A percentile compares a stretch with the other conserved stretches of the same genome.
These are phyloP conservation scores for Vicia sativa DNA, from an alignment of 306 rosid species.

Conservation along the genomic window DNA sequence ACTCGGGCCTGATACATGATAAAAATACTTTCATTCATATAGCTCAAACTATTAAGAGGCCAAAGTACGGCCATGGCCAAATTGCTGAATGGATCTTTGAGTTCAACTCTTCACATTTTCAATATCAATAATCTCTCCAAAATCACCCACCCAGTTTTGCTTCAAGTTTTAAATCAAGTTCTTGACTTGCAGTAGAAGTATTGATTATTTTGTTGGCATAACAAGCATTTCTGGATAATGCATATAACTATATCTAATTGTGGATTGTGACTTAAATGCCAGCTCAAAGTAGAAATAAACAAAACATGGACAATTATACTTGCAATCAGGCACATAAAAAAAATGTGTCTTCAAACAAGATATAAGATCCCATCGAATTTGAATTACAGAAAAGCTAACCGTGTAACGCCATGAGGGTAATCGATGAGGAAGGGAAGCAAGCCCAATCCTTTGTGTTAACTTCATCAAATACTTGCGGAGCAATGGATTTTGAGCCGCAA, in stretches of 20 bases:
- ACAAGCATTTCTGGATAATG: conserved; percentile 27
- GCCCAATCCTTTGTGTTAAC: conserved; percentile 86
- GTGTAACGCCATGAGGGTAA: conserved; percentile 83
- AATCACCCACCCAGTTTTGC: conserved; percentile 28
- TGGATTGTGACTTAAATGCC: conserved; percentile 18
- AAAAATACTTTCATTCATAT: conserved; percentile 1
- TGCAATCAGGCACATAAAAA: conserved; percentile 24
- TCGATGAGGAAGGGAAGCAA: conserved; percentile 76
- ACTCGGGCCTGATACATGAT: conserved; percentile 25
- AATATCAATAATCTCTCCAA: conserved; percentile 21
- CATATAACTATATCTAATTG: conserved; percentile 19
- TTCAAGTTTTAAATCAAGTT: conserved; percentile 33
- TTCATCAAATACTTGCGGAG: conserved; percentile 89
- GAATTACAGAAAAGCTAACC: conserved; percentile 53
- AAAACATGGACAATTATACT: conserved; percentile 28
- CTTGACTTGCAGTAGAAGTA: conserved; percentile 27
- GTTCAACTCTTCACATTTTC: conserved; percentile 34
- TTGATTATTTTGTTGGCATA: conserved; percentile 27
- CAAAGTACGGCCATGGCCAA: conserved; percentile 21
- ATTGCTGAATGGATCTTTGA: conserved; percentile 17
- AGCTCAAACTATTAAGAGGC: conserved; percentile 30
- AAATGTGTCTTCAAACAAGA: conserved; percentile 25
- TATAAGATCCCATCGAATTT: conserved; percentile 21
- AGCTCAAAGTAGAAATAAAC: conserved; percentile 18
- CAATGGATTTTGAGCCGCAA: conserved; percentile 74